Conservation (phyloP, 2,329 filamentous ascomycete genomes). For the Microascus cirrosus region DNA sequence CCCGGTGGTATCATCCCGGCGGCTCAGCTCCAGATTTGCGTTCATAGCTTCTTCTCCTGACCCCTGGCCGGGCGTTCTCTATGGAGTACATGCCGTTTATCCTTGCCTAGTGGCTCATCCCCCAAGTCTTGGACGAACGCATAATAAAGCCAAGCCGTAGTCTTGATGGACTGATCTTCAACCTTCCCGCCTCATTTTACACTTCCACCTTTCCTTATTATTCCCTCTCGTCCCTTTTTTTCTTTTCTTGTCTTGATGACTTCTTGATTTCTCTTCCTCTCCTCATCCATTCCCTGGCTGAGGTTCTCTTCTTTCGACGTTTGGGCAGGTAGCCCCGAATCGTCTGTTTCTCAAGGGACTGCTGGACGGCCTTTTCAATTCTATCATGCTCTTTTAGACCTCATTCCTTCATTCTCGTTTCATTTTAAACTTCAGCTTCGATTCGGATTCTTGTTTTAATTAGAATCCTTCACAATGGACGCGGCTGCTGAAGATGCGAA, state of each 20-base stretch:
- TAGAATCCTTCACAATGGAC: slow-evolving; percentile 12
- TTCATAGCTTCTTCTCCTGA: background rate
- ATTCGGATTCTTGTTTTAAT: slow-evolving; percentile 1
- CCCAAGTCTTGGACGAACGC: background rate
- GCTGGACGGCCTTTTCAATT: slow-evolving; percentile 23
- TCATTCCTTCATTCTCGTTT: slow-evolving; percentile 10
- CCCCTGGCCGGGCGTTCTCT: background rate
- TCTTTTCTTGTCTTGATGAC: slow-evolving; percentile 9
- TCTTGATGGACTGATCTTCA: slow-evolving; percentile 3
- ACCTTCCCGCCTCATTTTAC: slow-evolving; percentile 13
- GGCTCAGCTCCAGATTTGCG: background rate
- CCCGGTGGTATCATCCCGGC: background rate
- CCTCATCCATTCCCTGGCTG: background rate
- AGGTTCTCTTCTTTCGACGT: slow-evolving; percentile 5
- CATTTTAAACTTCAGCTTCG: slow-evolving; percentile 6
- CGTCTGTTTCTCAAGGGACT: slow-evolving; percentile 15
- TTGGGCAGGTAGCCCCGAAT: slow-evolving; percentile 2
- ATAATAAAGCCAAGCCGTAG: background rate
- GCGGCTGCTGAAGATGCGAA: slow-evolving; percentile 16
- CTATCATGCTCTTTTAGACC: slow-evolving; percentile 5
- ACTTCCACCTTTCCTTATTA: slow-evolving; percentile 11
- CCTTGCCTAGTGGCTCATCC: background rate
- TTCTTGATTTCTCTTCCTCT: slow-evolving; percentile 6
- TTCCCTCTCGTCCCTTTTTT: slow-evolving; percentile 2
- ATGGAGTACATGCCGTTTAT: background rate